Conservation (phyloP, 2,329 filamentous ascomycete species). For the Aspergillus neotritici region DNA sequence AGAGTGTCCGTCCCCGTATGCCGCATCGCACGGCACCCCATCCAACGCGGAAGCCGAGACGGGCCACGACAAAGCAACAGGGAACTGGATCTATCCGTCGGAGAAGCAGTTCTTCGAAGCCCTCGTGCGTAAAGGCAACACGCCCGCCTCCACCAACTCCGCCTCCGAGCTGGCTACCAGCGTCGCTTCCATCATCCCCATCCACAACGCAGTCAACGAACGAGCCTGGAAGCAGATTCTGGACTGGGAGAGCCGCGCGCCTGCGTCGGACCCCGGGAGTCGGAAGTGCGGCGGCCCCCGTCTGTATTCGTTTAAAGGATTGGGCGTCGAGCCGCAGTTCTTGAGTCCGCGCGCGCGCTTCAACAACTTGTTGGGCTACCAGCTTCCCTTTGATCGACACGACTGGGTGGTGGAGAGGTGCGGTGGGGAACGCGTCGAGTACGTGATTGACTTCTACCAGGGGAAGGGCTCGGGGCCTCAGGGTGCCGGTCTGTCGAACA, state of each 20-base stretch:
- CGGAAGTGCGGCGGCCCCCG: slow-evolving; percentile 68
- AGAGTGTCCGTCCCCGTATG: slow-evolving; percentile 27
- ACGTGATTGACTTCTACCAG: slow-evolving; percentile 97
- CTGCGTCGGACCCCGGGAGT: slow-evolving; percentile 51
- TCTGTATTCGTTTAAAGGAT: slow-evolving; percentile 75
- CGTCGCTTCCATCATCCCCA: slow-evolving; percentile 89
- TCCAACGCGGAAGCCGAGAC: slow-evolving; percentile 77
- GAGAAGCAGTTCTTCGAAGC: slow-evolving; percentile 98
- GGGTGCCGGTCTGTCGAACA: slow-evolving; percentile 24
- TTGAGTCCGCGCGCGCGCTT: slow-evolving; percentile 79
- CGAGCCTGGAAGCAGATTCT: slow-evolving; percentile 89
- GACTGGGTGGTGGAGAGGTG: slow-evolving; percentile 97
- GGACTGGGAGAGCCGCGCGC: slow-evolving; percentile 72
- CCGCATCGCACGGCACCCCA: slow-evolving; percentile 37
- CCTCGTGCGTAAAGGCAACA: slow-evolving; percentile 85
- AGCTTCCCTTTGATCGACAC: slow-evolving; percentile 86
- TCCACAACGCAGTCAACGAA: slow-evolving; percentile 98
- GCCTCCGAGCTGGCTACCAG: slow-evolving; percentile 54
- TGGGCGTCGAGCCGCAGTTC: slow-evolving; percentile 43
- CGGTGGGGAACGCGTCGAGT: slow-evolving; percentile 68
- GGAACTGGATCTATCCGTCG: slow-evolving; percentile 96
- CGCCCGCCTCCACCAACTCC: slow-evolving; percentile 47
- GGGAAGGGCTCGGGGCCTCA: slow-evolving; percentile 50
- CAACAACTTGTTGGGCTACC: slow-evolving; percentile 82
- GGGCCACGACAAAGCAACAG: slow-evolving; percentile 60